Evolutionary conservation across 163 green algal genomes (phyloP).

Genomic region (Chlamydomonas reinhardtii): DNA sequence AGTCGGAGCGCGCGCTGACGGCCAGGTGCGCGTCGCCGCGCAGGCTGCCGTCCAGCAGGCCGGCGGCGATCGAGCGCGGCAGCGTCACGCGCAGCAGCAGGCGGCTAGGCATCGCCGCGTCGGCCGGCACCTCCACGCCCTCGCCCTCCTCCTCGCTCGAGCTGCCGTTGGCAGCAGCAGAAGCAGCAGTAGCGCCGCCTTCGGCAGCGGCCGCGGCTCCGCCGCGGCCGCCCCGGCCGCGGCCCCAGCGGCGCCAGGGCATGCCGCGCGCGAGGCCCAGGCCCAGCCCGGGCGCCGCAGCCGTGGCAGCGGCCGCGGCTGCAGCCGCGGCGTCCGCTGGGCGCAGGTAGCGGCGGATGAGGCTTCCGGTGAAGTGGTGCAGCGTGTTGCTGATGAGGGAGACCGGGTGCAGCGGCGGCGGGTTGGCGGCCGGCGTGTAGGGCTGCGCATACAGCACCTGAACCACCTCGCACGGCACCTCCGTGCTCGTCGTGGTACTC

Average conservation of each 20-base stretch:
- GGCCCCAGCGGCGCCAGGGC: too few species aligned
- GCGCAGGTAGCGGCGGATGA: background rate
- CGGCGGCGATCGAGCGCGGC: background rate
- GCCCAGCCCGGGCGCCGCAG: background rate
- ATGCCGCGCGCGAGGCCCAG: too few species aligned
- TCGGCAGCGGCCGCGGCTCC: background rate
- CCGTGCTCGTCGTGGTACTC: background rate
- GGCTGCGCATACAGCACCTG: conserved; percentile 41
- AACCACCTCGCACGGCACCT: conserved; percentile 36
- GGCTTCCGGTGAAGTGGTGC: conserved; percentile 8
- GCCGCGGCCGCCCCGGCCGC: too few species aligned
- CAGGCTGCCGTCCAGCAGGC: conserved; percentile 20
- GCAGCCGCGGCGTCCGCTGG: background rate
- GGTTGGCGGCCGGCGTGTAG: conserved; percentile 3
- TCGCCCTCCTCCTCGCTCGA: too few species aligned
- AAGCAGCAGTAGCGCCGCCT: background rate
- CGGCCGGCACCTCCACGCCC: background rate
- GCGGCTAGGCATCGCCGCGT: conserved; percentile 2
- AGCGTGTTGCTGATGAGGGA: conserved; percentile 40
- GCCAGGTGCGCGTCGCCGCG: background rate
- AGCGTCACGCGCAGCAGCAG: conserved; percentile 35
- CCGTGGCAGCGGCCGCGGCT: too few species aligned
- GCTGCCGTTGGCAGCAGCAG: too few species aligned
- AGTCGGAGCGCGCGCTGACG: conserved; percentile 24
- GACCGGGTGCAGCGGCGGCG: conserved; percentile 37